Percentiles rank a stretch among this genome's conserved stretches.
Evolutionary conservation across 2,329 filamentous ascomycete species (phyloP).

Genomic region (Trichoderma sp.): DNA sequence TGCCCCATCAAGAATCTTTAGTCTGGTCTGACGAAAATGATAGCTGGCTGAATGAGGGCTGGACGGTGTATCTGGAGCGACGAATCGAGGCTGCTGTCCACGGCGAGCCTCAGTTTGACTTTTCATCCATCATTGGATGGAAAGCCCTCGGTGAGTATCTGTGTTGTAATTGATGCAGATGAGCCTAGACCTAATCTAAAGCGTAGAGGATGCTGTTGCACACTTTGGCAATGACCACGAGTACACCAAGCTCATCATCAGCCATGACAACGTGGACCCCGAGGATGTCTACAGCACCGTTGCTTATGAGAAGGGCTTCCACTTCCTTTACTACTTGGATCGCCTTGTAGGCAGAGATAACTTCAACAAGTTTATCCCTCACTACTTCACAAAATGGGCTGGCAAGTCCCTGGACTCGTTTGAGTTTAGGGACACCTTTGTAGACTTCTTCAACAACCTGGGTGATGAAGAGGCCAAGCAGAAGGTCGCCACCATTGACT

Average conservation of each 20-base stretch:
- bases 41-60: conserved; percentile 72
- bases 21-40: neutral
- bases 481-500: conserved; percentile 73
- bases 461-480: conserved; percentile 61
- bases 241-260: conserved; percentile 86
- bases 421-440: conserved; percentile 85
- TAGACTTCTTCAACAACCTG: conserved; percentile 73
- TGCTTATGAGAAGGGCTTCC: conserved; percentile 96
- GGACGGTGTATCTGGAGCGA: conserved; percentile 93
- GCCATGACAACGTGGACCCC: conserved; percentile 85
- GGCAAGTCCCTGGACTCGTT: conserved; percentile 87
- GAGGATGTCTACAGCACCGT: conserved; percentile 93
- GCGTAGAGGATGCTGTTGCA: conserved; percentile 68
- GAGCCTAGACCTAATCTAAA: conserved; percentile 19
- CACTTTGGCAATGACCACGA: conserved; percentile 80
- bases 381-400: conserved; percentile 86
- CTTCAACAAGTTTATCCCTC: conserved; percentile 92
- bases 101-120: conserved; percentile 82
- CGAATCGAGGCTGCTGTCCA: conserved; percentile 75
- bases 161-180: neutral
- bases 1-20: neutral
- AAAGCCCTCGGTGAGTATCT: conserved; percentile 64
- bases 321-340: conserved; percentile 89
- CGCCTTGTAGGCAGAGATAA: conserved; percentile 77
- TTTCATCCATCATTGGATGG: conserved; percentile 95